Conservation (phyloP, 2,329 filamentous ascomycete genomes). For the Phoma sp. region DNA sequence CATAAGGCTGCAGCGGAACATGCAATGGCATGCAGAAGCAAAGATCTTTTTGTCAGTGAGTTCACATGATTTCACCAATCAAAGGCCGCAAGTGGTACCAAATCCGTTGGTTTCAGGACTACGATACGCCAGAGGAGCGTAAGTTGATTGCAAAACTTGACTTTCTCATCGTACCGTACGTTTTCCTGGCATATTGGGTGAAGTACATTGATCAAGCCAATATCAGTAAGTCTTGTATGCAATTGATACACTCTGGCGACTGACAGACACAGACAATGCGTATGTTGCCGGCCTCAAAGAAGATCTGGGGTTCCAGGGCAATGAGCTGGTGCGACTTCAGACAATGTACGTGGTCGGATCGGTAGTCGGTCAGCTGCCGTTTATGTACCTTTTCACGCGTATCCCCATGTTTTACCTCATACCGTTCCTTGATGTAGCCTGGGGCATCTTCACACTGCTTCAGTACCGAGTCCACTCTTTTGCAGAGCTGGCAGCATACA, state of each 20-base stretch:
- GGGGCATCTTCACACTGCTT: slow-evolving; percentile 65
- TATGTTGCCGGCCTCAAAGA: slow-evolving; percentile 64
- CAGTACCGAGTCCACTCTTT: slow-evolving; percentile 61
- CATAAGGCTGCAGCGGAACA: slow-evolving; percentile 1
- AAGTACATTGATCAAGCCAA: slow-evolving; percentile 63
- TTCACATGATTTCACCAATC: slow-evolving; percentile 11
- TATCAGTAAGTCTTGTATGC: slow-evolving; percentile 52
- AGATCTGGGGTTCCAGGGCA: slow-evolving; percentile 60
- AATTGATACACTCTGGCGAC: not conserved
- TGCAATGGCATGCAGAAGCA: not conserved
- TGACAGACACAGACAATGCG: slow-evolving; percentile 57
- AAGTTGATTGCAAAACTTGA: slow-evolving; percentile 64
- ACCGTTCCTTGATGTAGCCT: slow-evolving; percentile 60
- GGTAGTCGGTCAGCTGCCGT: slow-evolving; percentile 61
- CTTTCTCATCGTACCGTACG: slow-evolving; percentile 63
- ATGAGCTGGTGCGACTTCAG: slow-evolving; percentile 64
- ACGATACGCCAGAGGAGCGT: slow-evolving; percentile 60
- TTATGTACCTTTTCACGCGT: slow-evolving; percentile 58
- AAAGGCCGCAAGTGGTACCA: slow-evolving; percentile 35
- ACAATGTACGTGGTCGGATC: slow-evolving; percentile 62
- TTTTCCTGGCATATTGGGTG: slow-evolving; percentile 51
- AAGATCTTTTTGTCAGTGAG: not conserved
- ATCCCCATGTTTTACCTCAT: slow-evolving; percentile 59
- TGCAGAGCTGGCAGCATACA: slow-evolving; percentile 60
- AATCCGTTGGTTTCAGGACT: slow-evolving; percentile 39